Evolutionary conservation across 2,329 filamentous ascomycete species (phyloP).

Genomic region (Chaetomium globosum): DNA sequence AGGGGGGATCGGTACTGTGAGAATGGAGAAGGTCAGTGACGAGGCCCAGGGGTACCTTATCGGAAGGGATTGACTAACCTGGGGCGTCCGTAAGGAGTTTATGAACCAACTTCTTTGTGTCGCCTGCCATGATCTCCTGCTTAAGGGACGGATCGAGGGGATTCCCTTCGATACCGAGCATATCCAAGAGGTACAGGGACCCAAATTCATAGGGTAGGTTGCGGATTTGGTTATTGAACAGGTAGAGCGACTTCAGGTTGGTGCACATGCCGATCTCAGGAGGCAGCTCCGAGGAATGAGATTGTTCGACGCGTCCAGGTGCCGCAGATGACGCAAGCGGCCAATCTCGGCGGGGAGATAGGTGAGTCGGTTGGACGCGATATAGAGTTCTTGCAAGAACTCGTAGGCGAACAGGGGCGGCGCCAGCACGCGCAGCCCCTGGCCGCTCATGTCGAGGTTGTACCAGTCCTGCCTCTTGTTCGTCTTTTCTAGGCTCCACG

Average conservation of each 20-base stretch:
- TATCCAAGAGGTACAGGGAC: conserved; percentile 82
- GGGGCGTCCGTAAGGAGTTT: conserved; percentile 82
- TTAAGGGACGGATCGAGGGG: conserved; percentile 76
- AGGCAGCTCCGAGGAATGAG: conserved; percentile 77
- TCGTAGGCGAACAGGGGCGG: conserved; percentile 80
- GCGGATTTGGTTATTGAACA: conserved; percentile 89
- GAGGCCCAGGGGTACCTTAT: background rate
- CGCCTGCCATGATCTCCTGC: conserved; percentile 80
- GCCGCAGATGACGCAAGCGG: conserved; percentile 74
- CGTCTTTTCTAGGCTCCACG: conserved; percentile 67
- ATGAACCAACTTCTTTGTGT: conserved; percentile 81
- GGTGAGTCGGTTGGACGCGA: conserved; percentile 88
- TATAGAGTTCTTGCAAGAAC: conserved; percentile 88
- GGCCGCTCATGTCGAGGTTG: conserved; percentile 93
- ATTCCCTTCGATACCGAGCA: conserved; percentile 91
- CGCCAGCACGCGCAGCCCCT: conserved; percentile 83
- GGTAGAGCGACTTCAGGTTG: conserved; percentile 78
- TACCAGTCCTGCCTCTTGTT: conserved; percentile 82
- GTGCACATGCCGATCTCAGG: conserved; percentile 96
- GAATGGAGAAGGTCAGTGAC: conserved; percentile 1
- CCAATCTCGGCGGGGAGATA: conserved; percentile 80
- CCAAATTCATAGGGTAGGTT: conserved; percentile 84
- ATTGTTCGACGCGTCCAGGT: conserved; percentile 89
- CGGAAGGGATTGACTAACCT: conserved; percentile 60
- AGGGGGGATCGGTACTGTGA: conserved; percentile 73